These are phyloP conservation scores for Heliamphora pulchella DNA, from an alignment of 179 eudicot genomes.

Conservation along the genomic window DNA sequence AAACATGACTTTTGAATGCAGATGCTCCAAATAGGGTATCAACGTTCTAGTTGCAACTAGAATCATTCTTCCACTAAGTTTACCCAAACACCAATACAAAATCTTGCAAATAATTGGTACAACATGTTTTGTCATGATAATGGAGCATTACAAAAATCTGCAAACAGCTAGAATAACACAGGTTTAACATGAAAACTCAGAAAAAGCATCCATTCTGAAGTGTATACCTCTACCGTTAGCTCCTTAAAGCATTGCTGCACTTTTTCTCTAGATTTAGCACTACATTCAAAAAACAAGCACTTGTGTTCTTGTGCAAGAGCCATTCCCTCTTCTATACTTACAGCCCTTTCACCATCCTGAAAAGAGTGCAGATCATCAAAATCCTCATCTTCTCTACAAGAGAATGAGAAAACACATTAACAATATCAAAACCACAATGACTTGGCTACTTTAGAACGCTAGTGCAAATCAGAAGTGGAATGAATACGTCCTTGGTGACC, in stretches of 20 bases:
- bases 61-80: not conserved
- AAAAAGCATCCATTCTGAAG: not conserved
- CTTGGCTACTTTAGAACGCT: not conserved
- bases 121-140: not conserved
- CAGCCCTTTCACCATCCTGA: constrained; percentile 53
- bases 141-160: not conserved
- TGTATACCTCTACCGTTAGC: constrained; percentile 41
- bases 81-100: not conserved
- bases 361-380: constrained; percentile 7
- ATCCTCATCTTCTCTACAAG: constrained; percentile 2
- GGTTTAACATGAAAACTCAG: not conserved
- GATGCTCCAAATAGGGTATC: not conserved
- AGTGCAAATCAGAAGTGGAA: not conserved
- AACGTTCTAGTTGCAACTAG: not conserved
- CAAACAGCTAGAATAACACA: not conserved
- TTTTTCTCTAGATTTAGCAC: constrained; percentile 51
- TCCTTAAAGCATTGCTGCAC: constrained; percentile 49
- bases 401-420: not conserved
- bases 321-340: constrained; percentile 50
- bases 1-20: not conserved
- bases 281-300: constrained; percentile 50
- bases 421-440: not conserved
- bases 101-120: not conserved
- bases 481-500: not conserved
- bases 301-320: constrained; percentile 46